phyloP scores from a whole-genome alignment of 352 stramenopile genomes.

The Pythium folliculosum region DNA sequence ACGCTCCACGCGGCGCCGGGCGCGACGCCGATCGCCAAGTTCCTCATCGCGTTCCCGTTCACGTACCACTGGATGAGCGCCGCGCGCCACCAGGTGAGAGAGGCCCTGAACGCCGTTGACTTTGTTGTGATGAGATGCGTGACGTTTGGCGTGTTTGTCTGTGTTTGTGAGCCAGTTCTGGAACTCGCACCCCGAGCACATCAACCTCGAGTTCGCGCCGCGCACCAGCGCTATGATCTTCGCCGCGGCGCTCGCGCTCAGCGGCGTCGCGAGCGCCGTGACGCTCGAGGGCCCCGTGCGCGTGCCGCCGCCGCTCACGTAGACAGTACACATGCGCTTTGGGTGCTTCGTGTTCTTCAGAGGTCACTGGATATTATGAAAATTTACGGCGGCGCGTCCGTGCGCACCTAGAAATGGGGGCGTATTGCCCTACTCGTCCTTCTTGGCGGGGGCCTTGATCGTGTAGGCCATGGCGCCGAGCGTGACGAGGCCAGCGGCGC shows the following conservation, averaged over 20 bases:
- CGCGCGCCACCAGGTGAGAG: constrained; percentile 79
- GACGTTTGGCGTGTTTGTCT: neutral
- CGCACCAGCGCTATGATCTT: constrained; percentile 56
- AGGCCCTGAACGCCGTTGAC: too few species aligned
- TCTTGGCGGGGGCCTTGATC: constrained; percentile 24
- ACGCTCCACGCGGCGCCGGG: constrained; percentile 69
- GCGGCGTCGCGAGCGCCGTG: constrained; percentile 14
- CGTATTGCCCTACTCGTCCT: constrained; percentile 12
- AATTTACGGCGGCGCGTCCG: neutral
- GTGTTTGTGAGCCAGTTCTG: constrained; percentile 76
- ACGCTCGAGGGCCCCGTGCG: constrained; percentile 13
- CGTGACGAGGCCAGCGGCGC: constrained; percentile 46
- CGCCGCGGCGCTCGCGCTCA: constrained; percentile 45
- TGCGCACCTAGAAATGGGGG: constrained; percentile 7
- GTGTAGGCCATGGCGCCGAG: constrained; percentile 19
- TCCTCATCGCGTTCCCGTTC: constrained; percentile 93
- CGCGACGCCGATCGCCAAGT: constrained; percentile 88
- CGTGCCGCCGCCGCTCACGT: neutral
- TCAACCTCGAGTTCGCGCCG: constrained; percentile 67
- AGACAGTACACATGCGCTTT: neutral
- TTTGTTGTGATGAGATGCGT: neutral
- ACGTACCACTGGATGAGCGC: constrained; percentile 93
- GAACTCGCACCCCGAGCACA: constrained; percentile 89
- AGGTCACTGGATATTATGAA: constrained; percentile 16
- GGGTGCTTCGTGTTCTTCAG: neutral